phyloP scores from a whole-genome alignment of 2,329 filamentous ascomycete species.

The Venturiaceae sp. region DNA sequence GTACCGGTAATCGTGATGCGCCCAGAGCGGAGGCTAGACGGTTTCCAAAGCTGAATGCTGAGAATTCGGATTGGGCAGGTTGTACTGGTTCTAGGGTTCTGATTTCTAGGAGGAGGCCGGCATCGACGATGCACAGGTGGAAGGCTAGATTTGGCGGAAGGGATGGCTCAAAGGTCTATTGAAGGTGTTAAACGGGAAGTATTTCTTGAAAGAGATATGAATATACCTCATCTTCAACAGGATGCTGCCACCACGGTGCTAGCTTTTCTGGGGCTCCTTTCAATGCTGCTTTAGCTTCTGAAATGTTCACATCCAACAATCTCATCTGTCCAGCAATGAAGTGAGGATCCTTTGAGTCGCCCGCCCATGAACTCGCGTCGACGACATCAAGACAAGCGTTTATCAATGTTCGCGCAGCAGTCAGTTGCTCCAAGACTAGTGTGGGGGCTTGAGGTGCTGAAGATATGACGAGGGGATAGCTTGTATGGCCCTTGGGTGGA shows the following conservation, averaged over 20 bases:
- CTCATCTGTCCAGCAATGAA: conserved; percentile 50
- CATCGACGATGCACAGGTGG: conserved; percentile 48
- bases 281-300: conserved; percentile 48
- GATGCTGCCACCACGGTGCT: neutral
- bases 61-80: conserved; percentile 16
- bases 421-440: conserved; percentile 59
- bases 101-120: conserved; percentile 51
- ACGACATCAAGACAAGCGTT: conserved; percentile 78
- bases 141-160: conserved; percentile 64
- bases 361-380: conserved; percentile 64
- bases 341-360: conserved; percentile 48
- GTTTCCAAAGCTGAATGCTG: conserved; percentile 46
- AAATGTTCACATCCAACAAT: conserved; percentile 50
- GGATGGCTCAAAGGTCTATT: conserved; percentile 48
- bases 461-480: conserved; percentile 34
- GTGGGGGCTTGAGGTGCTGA: conserved; percentile 44
- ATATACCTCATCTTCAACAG: conserved; percentile 49
- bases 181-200: neutral
- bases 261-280: conserved; percentile 41
- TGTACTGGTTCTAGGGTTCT: conserved; percentile 51
- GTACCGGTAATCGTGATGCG: conserved; percentile 26
- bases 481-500: conserved; percentile 40
- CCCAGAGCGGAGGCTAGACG: conserved; percentile 40
- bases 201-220: conserved; percentile 12
- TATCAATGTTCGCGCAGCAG: conserved; percentile 63